A percentile compares a stretch with the other conserved stretches of the same genome.
These are phyloP conservation scores for Liriodendron chinense DNA, from an alignment of 164 flowering plant species.

Conservation along the genomic window DNA sequence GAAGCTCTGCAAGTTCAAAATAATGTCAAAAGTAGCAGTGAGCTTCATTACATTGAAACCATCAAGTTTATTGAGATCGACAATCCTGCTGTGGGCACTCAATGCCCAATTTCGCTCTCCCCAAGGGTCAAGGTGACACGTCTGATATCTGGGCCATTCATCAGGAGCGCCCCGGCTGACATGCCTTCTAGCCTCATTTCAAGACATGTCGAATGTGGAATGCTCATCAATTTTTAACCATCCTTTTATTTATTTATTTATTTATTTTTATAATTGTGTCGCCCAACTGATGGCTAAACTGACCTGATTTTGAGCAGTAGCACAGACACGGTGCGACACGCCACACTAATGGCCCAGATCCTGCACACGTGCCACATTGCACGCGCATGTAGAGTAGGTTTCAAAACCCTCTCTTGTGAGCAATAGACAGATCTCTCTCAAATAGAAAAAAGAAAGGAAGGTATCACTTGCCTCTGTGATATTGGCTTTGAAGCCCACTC, in stretches of 20 bases:
- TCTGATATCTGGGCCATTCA: background rate
- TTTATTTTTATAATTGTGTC: too few species aligned
- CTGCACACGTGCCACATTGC: background rate
- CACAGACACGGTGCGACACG: background rate
- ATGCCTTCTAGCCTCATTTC: too few species aligned
- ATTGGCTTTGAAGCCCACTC: slow-evolving; percentile 88
- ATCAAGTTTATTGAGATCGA: background rate
- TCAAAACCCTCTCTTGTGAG: too few species aligned
- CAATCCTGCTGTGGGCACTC: background rate
- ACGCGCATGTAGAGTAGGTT: background rate
- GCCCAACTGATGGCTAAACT: too few species aligned
- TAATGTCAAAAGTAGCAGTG: slow-evolving; percentile 1
- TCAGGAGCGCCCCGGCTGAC: too few species aligned
- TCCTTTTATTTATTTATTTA: too few species aligned
- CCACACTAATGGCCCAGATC: background rate
- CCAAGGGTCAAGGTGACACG: background rate
- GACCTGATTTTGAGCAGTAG: too few species aligned
- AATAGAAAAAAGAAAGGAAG: background rate
- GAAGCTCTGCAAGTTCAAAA: slow-evolving; percentile 54
- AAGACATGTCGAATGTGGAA: too few species aligned
- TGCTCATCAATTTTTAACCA: too few species aligned
- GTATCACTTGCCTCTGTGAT: slow-evolving; percentile 72
- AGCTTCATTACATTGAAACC: background rate
- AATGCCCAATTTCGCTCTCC: background rate
- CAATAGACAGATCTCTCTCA: background rate